Evolutionary conservation across 495 filamentous ascomycete species (phyloP).

Genomic region (Aspergillus indologenus): DNA sequence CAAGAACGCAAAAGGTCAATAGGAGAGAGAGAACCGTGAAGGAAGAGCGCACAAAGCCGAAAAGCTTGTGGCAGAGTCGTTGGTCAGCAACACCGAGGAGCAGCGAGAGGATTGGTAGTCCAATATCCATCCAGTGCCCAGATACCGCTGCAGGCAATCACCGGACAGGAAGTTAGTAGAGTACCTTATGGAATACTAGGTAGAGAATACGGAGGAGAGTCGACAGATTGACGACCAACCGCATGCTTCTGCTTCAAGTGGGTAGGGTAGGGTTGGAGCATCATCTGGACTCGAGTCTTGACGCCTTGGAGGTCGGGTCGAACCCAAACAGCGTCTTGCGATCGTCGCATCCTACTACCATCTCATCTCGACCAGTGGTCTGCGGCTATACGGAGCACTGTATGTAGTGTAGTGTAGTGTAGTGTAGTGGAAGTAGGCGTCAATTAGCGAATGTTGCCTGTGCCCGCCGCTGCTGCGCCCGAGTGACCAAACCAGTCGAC

Average conservation of each 20-base stretch:
- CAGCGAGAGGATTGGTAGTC: background rate
- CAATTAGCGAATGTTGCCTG: conserved; percentile 8
- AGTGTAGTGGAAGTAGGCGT: background rate
- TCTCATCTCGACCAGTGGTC: background rate
- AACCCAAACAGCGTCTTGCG: too few species aligned
- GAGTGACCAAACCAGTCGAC: conserved; percentile 13
- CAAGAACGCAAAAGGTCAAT: background rate
- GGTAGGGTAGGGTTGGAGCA: background rate
- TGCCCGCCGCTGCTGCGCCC: conserved; percentile 9
- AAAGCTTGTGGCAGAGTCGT: background rate
- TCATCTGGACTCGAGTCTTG: conserved; percentile 1
- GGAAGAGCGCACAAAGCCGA: too few species aligned
- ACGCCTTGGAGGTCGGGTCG: background rate
- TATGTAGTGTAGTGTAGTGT: too few species aligned
- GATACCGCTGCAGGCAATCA: background rate
- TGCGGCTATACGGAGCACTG: too few species aligned
- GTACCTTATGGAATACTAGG: background rate
- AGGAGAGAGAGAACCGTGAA: background rate
- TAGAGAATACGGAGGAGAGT: background rate
- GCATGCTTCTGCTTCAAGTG: background rate
- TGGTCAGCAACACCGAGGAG: background rate
- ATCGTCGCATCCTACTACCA: background rate
- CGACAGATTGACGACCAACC: background rate
- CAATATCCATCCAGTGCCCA: too few species aligned
- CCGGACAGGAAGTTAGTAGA: background rate